phyloP scores from a whole-genome alignment of 169 alveolate species.

The Plasmodium falciparum region DNA sequence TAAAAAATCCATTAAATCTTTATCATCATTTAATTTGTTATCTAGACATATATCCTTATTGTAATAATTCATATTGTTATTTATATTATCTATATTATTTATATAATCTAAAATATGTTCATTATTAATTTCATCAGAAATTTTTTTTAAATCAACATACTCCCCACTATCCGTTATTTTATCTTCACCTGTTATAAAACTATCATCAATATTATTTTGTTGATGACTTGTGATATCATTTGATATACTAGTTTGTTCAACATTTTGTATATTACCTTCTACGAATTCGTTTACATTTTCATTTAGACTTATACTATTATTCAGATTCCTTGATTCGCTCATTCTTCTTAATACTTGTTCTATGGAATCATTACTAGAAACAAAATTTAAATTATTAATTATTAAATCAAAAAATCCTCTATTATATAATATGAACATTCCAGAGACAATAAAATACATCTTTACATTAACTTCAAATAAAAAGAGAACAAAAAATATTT shows the following conservation, averaged over 20 bases:
- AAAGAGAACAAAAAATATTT: constrained; percentile 69
- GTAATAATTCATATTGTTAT: neutral
- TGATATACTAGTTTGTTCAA: neutral
- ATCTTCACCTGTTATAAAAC: neutral
- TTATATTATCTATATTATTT: neutral
- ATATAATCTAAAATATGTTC: neutral
- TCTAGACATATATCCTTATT: constrained; percentile 9
- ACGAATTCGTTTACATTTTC: no score
- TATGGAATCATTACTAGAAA: constrained; percentile 63
- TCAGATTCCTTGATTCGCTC: constrained; percentile 54
- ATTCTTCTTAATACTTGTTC: constrained; percentile 73
- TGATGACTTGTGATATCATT: constrained; percentile 26
- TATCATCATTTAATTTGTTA: constrained; percentile 7
- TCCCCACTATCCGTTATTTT: no score
- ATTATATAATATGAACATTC: constrained; percentile 45
- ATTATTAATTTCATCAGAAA: neutral
- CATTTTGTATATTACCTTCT: constrained; percentile 2
- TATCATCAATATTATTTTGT: neutral
- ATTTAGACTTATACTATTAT: neutral
- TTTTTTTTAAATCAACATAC: no score
- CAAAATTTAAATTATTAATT: constrained; percentile 50
- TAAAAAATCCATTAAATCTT: constrained; percentile 1
- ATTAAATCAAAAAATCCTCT: constrained; percentile 65
- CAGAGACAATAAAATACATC: constrained; percentile 52
- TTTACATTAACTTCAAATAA: constrained; percentile 62